phyloP scores from a whole-genome alignment of 495 filamentous ascomycete species.

The Penicillium silybi region DNA sequence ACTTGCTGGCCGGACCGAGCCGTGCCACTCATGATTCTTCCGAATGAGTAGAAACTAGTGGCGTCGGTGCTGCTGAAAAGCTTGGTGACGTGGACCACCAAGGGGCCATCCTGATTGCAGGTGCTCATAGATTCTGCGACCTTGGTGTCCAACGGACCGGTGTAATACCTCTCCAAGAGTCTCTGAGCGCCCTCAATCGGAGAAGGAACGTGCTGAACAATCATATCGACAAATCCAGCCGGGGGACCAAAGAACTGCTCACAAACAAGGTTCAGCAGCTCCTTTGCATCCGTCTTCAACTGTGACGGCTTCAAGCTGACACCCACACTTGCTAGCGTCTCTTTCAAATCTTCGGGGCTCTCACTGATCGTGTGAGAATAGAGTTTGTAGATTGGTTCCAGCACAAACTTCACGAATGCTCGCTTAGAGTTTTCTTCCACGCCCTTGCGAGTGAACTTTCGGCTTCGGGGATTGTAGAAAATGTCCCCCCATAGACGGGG shows the following conservation, averaged over 20 bases:
- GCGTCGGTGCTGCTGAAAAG: constrained; percentile 87
- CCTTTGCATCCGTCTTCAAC: constrained; percentile 83
- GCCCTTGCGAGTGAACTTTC: constrained; percentile 85
- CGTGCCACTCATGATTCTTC: constrained; percentile 90
- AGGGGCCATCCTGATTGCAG: constrained; percentile 85
- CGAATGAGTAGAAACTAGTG: constrained; percentile 80
- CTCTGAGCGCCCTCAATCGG: constrained; percentile 73
- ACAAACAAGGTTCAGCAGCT: constrained; percentile 83
- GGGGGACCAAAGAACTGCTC: constrained; percentile 92
- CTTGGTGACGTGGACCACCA: constrained; percentile 89
- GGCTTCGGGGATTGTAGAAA: constrained; percentile 86
- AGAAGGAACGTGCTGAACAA: constrained; percentile 85
- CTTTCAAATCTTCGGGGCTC: constrained; percentile 79
- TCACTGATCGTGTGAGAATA: constrained; percentile 95
- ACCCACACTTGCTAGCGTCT: constrained; percentile 72
- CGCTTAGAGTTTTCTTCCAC: constrained; percentile 76
- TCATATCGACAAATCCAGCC: constrained; percentile 92
- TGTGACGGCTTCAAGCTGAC: constrained; percentile 88
- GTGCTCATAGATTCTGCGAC: constrained; percentile 72
- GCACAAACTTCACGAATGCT: constrained; percentile 88
- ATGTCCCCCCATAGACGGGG: constrained; percentile 91
- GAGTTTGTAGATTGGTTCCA: constrained; percentile 97
- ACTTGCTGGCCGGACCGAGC: constrained; percentile 78
- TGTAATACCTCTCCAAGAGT: constrained; percentile 83
- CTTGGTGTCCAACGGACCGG: constrained; percentile 87